Percentiles rank a stretch among this genome's conserved stretches.
Conservation (phyloP, 2,329 filamentous ascomycete genomes). For the Hypomyces rosellus region DNA sequence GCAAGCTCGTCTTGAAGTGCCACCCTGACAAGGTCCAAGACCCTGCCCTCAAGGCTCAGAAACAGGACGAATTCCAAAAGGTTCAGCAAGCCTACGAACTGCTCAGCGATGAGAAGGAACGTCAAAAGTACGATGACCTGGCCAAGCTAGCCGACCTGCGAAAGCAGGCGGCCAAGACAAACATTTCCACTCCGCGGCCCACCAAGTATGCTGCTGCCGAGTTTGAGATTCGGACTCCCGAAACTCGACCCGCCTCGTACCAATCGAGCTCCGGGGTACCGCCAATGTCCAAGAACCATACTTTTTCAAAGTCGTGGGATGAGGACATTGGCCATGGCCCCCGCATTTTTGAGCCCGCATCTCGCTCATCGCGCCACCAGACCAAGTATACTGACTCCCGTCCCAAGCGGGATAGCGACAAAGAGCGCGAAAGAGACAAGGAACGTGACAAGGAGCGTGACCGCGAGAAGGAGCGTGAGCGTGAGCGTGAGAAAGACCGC, state of each 20-base stretch:
- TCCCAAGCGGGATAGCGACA: conserved; percentile 37
- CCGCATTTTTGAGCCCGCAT: conserved; percentile 37
- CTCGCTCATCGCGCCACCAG: conserved; percentile 37
- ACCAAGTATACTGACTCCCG: conserved; percentile 42
- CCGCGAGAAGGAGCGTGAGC: conserved; percentile 29
- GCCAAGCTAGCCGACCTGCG: conserved; percentile 60
- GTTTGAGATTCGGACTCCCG: conserved; percentile 45
- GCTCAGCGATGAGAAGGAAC: conserved; percentile 68
- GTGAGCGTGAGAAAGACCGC: conserved; percentile 21
- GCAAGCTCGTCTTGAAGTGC: conserved; percentile 80
- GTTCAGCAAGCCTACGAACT: conserved; percentile 92
- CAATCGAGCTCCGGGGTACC: conserved; percentile 27
- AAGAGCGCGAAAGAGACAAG: conserved; percentile 30
- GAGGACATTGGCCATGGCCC: conserved; percentile 35
- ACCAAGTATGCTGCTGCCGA: conserved; percentile 27
- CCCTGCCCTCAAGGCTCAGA: conserved; percentile 65
- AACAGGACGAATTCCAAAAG: conserved; percentile 82
- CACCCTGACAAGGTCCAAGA: conserved; percentile 90
- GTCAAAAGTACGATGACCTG: conserved; percentile 72
- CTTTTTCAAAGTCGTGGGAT: conserved; percentile 39
- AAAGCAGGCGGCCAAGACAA: conserved; percentile 43
- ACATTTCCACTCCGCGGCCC: conserved; percentile 38
- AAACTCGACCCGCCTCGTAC: conserved; percentile 40
- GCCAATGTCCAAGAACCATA: conserved; percentile 29
- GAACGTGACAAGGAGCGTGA: conserved; percentile 28